Percentiles rank a stretch among this genome's conserved stretches.
phyloP scores from a whole-genome alignment of 164 flowering plant genomes.

The Magnolia officinalis region DNA sequence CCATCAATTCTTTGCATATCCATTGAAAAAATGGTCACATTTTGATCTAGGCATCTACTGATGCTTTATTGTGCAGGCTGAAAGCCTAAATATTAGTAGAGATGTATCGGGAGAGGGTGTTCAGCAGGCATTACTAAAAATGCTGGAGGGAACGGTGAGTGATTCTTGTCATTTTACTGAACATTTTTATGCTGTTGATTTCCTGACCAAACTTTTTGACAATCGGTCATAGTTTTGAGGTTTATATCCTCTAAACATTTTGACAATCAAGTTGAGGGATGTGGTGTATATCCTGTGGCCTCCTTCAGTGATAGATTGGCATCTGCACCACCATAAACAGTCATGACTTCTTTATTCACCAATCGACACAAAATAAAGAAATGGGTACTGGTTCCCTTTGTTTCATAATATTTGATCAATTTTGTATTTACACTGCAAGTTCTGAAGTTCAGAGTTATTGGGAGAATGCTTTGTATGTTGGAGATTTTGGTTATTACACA shows the following conservation, averaged over 20 bases:
- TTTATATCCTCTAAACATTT: background rate
- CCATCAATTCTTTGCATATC: background rate
- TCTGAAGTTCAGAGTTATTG: too few species aligned
- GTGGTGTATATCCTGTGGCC: background rate
- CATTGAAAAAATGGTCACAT: background rate
- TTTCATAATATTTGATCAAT: too few species aligned
- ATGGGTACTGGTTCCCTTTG: background rate
- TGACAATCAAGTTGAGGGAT: background rate
- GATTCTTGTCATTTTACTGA: background rate
- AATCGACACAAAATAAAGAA: background rate
- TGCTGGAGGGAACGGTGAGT: constrained; percentile 99
- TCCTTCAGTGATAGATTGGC: background rate
- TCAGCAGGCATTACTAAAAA: constrained; percentile 91
- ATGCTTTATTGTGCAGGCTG: constrained; percentile 53
- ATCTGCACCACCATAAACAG: background rate
- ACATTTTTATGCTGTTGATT: background rate
- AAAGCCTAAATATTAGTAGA: constrained; percentile 85
- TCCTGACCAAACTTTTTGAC: background rate
- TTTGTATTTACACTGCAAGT: too few species aligned
- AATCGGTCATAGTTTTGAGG: background rate
- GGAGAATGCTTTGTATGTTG: too few species aligned
- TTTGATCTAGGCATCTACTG: too few species aligned
- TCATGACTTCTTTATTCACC: background rate
- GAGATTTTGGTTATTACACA: background rate
- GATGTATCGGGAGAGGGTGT: constrained; percentile 99